Conservation (phyloP, 1,284 basidiomycete genomes). For the Athelia sp. region DNA sequence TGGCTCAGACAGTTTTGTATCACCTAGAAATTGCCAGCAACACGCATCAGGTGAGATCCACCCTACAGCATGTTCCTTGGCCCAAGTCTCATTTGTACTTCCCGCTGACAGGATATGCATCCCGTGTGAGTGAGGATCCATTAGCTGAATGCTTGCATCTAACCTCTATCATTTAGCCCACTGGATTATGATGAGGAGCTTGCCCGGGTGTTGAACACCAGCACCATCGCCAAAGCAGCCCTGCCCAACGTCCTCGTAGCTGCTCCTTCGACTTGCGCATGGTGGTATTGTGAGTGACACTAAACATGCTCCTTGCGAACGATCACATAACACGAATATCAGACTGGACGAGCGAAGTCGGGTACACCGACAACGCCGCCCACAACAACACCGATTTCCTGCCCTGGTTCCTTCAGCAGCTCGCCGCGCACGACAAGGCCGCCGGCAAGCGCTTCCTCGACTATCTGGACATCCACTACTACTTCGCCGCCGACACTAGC, state of each 20-base stretch:
- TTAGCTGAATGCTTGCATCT: neutral
- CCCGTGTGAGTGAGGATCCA: slow-evolving; percentile 17
- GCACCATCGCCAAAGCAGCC: slow-evolving; percentile 35
- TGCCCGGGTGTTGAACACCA: slow-evolving; percentile 34
- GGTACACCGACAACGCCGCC: slow-evolving; percentile 41
- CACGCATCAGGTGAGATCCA: slow-evolving; percentile 36
- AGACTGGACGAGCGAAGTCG: slow-evolving; percentile 45
- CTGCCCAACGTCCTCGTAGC: slow-evolving; percentile 37
- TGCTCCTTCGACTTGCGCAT: slow-evolving; percentile 44
- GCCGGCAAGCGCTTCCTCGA: slow-evolving; percentile 38
- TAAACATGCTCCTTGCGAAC: neutral
- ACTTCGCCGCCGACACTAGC: slow-evolving; percentile 43
- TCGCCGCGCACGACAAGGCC: slow-evolving; percentile 30
- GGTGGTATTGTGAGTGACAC: slow-evolving; percentile 44
- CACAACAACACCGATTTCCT: slow-evolving; percentile 46
- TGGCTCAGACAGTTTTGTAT: no score
- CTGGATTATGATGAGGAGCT: slow-evolving; percentile 47
- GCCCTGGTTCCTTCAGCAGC: slow-evolving; percentile 46
- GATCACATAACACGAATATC: slow-evolving; percentile 5
- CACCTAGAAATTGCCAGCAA: slow-evolving; percentile 34
- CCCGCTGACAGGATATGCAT: no score
- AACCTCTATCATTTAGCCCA: slow-evolving; percentile 15
- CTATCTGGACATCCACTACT: slow-evolving; percentile 50
- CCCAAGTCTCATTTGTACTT: no score
- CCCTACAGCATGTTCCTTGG: no score